phyloP scores from a whole-genome alignment of 2,329 filamentous ascomycete genomes.

The Exophiala calicioides region DNA sequence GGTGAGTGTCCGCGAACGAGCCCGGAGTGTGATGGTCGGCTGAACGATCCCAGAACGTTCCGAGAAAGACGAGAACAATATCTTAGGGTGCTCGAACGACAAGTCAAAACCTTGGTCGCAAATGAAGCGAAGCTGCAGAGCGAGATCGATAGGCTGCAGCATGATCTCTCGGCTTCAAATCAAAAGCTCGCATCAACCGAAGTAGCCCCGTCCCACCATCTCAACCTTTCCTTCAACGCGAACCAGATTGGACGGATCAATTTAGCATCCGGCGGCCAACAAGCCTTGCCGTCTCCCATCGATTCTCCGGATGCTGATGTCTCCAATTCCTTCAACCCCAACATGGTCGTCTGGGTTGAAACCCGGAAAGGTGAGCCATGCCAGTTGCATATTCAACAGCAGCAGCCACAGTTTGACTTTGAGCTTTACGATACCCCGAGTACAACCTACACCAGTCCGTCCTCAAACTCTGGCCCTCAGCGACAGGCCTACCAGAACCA shows the following conservation, averaged over 20 bases:
- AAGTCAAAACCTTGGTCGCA: constrained; percentile 15
- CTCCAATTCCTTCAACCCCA: background rate
- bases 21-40: background rate
- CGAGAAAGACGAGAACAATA: constrained; percentile 24
- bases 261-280: background rate
- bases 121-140: constrained; percentile 36
- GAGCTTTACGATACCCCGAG: background rate
- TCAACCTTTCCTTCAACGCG: background rate
- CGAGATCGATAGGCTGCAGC: constrained; percentile 32
- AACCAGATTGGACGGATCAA: background rate
- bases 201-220: background rate
- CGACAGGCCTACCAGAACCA: too few species aligned
- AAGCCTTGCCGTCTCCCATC: too few species aligned
- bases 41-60: constrained; percentile 19
- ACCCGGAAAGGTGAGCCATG: constrained; percentile 2
- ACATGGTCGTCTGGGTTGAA: constrained; percentile 15
- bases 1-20: constrained; percentile 29
- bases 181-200: constrained; percentile 22
- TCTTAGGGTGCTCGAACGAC: constrained; percentile 14
- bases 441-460: background rate
- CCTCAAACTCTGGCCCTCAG: too few species aligned
- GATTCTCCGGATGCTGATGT: too few species aligned
- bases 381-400: constrained; percentile 15
- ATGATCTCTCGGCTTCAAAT: constrained; percentile 32
- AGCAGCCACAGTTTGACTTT: background rate